Base-by-base conservation (phyloP, 116 monocot genomes). In the Cymodocea nodosa region DNA sequence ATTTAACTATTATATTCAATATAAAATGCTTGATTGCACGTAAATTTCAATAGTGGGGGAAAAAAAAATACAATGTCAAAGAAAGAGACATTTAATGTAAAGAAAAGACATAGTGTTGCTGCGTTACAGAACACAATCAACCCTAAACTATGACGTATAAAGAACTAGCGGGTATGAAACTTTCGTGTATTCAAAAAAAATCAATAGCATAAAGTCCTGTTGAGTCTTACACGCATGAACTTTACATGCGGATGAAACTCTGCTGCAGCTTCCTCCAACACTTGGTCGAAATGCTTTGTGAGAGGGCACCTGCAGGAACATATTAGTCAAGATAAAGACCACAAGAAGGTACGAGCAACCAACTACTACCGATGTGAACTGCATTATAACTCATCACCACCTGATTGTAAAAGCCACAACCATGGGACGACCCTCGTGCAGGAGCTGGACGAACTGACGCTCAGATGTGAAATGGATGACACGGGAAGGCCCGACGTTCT, bases 381-480 rank as follows among this genome's bases (percentile, higher is more conserved):
- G 30, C 30, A 30, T 30, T 3, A 30, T 30, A 30, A 30, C 30
- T 30, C 30, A 60, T 58, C 57, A 52, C 61, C 16, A 93, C 94
- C 75, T 95, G 48, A 95, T 87, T 44, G 94, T 95, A 60, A 90
- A 95, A 59, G 81, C 90, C 69, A 87, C 90, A 30, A 83, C 90
- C 13, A 95, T 77, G 40, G 90, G 94, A 20, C 35, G 77, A 14
- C 90, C 94, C 78, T 90, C 87, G 60, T 95, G 87, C 34, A 95
- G 71, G 18, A 90, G 83, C 77, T 95, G 79, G 67, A 95, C 78
- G 35, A 95, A 95, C 36, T 95, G 85, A 18, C 90, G 85, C 75
- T 95, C 90, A 23, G 90, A 90, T 0, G 85, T 83, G 56, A 95
- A 95, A 72, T 87, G 81, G 35, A 95, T 81, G 35, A 95, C 66